These are phyloP conservation scores for Chaetomiaceae sp. DNA, from an alignment of 2,329 filamentous ascomycete species.

Conservation along the genomic window DNA sequence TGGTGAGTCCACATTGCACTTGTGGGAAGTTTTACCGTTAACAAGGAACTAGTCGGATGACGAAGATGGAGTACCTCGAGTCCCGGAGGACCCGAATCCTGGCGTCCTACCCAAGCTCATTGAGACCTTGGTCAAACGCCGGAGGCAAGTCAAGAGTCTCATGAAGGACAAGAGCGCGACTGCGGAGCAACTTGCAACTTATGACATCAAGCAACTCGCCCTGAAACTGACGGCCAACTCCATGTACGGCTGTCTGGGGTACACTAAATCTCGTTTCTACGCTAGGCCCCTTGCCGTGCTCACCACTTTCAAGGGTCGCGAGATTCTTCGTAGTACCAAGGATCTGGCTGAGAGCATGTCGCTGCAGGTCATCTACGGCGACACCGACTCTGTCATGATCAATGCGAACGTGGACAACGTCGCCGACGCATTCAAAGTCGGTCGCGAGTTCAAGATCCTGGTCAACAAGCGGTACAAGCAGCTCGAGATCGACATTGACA, in stretches of 20 bases:
- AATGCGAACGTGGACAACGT: constrained; percentile 97
- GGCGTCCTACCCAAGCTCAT: constrained; percentile 90
- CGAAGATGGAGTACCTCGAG: constrained; percentile 83
- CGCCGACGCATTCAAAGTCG: constrained; percentile 83
- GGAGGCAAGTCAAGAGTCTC: constrained; percentile 87
- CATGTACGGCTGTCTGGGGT: constrained; percentile 98
- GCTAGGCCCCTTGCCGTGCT: constrained; percentile 91
- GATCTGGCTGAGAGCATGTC: constrained; percentile 88
- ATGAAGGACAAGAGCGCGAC: constrained; percentile 95
- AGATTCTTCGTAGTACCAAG: constrained; percentile 94
- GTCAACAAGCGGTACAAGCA: constrained; percentile 93
- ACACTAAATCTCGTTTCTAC: constrained; percentile 95
- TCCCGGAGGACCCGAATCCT: constrained; percentile 71
- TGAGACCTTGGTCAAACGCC: constrained; percentile 80
- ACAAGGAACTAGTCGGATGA: constrained; percentile 55
- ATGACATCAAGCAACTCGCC: constrained; percentile 97
- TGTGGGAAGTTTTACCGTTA: neutral
- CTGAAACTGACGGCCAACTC: constrained; percentile 97
- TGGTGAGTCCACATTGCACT: constrained; percentile 50
- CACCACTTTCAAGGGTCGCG: constrained; percentile 94
- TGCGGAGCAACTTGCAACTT: constrained; percentile 80
- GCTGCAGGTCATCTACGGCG: constrained; percentile 94
- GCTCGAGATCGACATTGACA: constrained; percentile 97
- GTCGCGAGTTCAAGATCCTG: constrained; percentile 87
- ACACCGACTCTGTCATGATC: constrained; percentile 99